Base-by-base conservation (phyloP, 2,329 filamentous ascomycete genomes). In the Aureobasidium subglaciale region DNA sequence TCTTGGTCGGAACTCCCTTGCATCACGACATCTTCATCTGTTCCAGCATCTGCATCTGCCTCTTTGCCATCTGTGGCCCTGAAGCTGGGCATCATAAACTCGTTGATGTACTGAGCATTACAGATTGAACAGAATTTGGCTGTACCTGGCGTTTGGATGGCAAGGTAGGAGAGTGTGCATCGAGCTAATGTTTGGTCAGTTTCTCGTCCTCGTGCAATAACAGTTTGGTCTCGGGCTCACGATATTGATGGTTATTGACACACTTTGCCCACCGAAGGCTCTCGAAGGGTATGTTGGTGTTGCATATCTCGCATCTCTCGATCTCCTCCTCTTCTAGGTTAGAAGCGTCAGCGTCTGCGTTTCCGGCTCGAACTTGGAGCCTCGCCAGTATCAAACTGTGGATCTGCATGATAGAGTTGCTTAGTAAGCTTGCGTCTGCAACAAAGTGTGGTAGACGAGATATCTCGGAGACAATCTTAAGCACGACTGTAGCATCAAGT, bases 61-160 rank as follows among this genome's bases (percentile, higher is more conserved):
- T 59, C 58, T 18, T 16, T 34, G 18, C 27, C 18, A 25, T 34
- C n/a, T 32, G 24, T n/a, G 3, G 10, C 25, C 29, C 27, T 49
- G 18, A 61, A 41, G 24, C 55, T 37, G 13, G 57, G 52, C 22
- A 48, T 50, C n/a, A 37, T 57, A 15, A 76, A 73, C 45, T 78
- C 74, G 41, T 72, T 73, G 7, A 81, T 60, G 60, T 73, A 79
- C 41, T 76, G 73, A 24, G 67, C 74, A 11, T 65, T 71, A 61
- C 80, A 83, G n/a, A 75, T 67, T 16, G 74, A 73, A 63, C 80
- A 83, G 48, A 71, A 72, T 61, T 80, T 81, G 11, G 78, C 77
- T 2, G 76, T 69, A 1, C 74, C 74, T 2, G 80, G 78, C 30
- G 75, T 72, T 62, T 81, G 78, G 6, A 83, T 80, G 1, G 78